These are phyloP conservation scores for Ceratocystis cubensis DNA, from an alignment of 2,329 filamentous ascomycete genomes.

Conservation along the genomic window DNA sequence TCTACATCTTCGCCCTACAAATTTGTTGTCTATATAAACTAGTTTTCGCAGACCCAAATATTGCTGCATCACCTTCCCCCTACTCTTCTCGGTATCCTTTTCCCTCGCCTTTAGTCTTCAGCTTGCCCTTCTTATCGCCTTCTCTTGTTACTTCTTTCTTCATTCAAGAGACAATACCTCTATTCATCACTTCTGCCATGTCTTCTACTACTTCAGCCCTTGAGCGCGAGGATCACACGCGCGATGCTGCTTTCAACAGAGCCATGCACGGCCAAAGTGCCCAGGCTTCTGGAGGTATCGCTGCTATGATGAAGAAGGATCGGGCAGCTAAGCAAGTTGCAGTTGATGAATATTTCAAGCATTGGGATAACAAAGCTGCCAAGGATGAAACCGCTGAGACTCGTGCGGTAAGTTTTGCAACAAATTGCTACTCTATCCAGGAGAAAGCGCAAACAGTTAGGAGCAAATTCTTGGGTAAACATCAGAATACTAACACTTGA, in stretches of 20 bases:
- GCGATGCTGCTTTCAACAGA: conserved; percentile 85
- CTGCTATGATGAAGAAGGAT: conserved; percentile 78
- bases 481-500: not conserved
- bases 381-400: conserved; percentile 71
- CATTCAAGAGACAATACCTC: conserved; percentile 19
- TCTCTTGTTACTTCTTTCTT: conserved; percentile 9
- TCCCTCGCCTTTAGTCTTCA: not conserved
- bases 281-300: conserved; percentile 56
- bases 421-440: not conserved
- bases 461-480: not conserved
- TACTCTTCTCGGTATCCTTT: not conserved
- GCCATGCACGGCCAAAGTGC: conserved; percentile 67
- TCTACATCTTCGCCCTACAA: not conserved
- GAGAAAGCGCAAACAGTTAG: not conserved
- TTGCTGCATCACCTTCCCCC: not conserved
- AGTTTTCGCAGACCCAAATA: not conserved
- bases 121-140: conserved; percentile 21
- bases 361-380: conserved; percentile 77
- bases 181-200: conserved; percentile 9
- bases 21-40: conserved; percentile 1
- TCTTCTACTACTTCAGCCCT: conserved; percentile 29
- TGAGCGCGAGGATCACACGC: conserved; percentile 69
- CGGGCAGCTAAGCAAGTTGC: conserved; percentile 61
- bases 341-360: conserved; percentile 88
- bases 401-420: conserved; percentile 52